Evolutionary conservation across 2,329 filamentous ascomycete genomes (phyloP), one percentile per base, ranked within the genome.

Genomic region (Hirsutella minnesotensis): DNA sequence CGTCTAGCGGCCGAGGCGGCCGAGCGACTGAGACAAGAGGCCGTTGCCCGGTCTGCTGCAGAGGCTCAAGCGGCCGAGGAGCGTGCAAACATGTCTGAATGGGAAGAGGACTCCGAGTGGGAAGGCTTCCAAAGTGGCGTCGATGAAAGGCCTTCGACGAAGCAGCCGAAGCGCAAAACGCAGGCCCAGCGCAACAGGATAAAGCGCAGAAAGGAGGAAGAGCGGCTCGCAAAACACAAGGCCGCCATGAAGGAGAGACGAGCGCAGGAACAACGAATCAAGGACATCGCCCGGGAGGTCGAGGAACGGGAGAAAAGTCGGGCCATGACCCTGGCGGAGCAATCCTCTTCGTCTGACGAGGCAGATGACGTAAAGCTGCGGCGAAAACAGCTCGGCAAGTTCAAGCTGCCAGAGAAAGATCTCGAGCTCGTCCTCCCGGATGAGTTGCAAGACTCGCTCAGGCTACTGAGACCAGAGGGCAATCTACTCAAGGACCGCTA

Each of bases 401-500:
- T 72, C 57, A 77, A 76, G 51, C 64, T 92, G 37, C 88, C 86
- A 0, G 81, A 92, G 57, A 84, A 85, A 60, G 70, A 86, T 48
- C 67, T 96, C 54, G 79, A 95, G 63, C 61, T 95, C 53, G 72
- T 95, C 47, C 63, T 95, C 47, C 75, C 87, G 34, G 79, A 96
- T 64, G 78, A 98, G 68, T 63, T 92, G 56, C 73, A 95, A 63
- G 77, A 95, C 56, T 81, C 87, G 40, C 65, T 95, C 56, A 65
- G 92, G 56, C 64, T 88, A 57, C 65, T 95, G 50, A 94, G 90
- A 63, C 92, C 92, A 0, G 92, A 98, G 63, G 92, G 92, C n/a
- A 96, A 95, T 58, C 68, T 95, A 33, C 70, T 98, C 52, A 87
- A 87, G 52, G 92, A 98, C 56, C 76, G 92, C 40, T 96, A 95